phyloP scores from a whole-genome alignment of 1,284 basidiomycete genomes.

The Meira miltonrushii region DNA sequence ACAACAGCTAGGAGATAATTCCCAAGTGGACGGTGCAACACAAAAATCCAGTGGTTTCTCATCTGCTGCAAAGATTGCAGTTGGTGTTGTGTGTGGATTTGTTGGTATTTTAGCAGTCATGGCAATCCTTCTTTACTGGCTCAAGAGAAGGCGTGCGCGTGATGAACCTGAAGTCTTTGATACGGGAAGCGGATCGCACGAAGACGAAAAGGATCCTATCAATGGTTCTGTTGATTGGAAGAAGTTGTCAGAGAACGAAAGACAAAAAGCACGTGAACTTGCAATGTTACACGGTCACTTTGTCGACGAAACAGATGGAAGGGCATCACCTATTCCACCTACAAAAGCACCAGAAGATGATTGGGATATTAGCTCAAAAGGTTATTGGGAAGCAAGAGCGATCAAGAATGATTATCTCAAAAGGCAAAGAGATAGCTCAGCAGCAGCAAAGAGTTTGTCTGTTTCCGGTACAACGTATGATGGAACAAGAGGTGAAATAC shows the following conservation, averaged over 20 bases:
- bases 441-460: background rate
- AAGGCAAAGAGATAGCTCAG: background rate
- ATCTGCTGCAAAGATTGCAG: slow-evolving; percentile 35
- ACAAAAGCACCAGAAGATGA: slow-evolving; percentile 1
- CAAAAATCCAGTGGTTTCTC: slow-evolving; percentile 15
- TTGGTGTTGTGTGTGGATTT: slow-evolving; percentile 39
- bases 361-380: slow-evolving; percentile 15
- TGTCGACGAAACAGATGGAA: slow-evolving; percentile 10
- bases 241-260: slow-evolving; percentile 13
- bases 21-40: slow-evolving; percentile 17
- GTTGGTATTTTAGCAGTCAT: slow-evolving; percentile 34
- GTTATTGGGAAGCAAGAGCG: slow-evolving; percentile 15
- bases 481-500: background rate
- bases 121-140: slow-evolving; percentile 15
- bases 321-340: background rate
- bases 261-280: slow-evolving; percentile 7
- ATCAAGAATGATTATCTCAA: slow-evolving; percentile 5
- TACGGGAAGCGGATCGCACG: background rate
- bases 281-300: slow-evolving; percentile 15
- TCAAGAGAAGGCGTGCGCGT: slow-evolving; percentile 12
- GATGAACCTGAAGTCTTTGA: background rate
- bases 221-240: background rate
- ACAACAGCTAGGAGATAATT: slow-evolving; percentile 26
- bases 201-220: slow-evolving; percentile 4
- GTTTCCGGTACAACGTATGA: background rate